phyloP scores from a whole-genome alignment of 2,329 filamentous ascomycete genomes.

The Ilyonectria sp. region DNA sequence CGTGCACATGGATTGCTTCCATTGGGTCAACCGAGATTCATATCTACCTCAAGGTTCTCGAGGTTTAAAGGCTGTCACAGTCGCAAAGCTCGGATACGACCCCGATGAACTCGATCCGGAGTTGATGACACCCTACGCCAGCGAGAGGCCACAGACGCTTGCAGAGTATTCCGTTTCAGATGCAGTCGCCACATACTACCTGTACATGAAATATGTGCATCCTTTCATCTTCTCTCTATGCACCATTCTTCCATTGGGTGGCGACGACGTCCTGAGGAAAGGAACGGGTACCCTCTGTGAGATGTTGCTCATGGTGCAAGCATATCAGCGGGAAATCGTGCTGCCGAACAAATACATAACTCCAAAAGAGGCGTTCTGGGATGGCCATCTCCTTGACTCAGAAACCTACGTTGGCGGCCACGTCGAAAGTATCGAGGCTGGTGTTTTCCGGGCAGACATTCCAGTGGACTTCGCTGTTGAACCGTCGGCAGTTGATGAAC shows the following conservation, averaged over 20 bases:
- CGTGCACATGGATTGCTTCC: conserved; percentile 98
- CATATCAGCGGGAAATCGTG: conserved; percentile 91
- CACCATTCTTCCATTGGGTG: conserved; percentile 93
- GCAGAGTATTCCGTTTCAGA: conserved; percentile 99
- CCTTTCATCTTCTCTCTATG: conserved; percentile 99
- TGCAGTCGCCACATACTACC: conserved; percentile 97
- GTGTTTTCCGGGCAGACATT: conserved; percentile 96
- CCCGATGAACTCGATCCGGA: conserved; percentile 98
- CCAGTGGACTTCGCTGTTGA: conserved; percentile 96
- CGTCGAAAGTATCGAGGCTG: conserved; percentile 98
- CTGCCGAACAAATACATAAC: conserved; percentile 96
- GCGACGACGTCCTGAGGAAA: conserved; percentile 93
- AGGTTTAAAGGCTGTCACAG: conserved; percentile 96
- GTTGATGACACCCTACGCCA: conserved; percentile 94
- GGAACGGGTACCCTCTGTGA: conserved; percentile 99
- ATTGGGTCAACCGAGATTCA: conserved; percentile 99
- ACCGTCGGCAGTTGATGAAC: conserved; percentile 88
- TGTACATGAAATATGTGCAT: conserved; percentile 99
- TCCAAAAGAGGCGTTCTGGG: conserved; percentile 94
- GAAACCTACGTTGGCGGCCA: conserved; percentile 99
- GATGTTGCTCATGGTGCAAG: conserved; percentile 99
- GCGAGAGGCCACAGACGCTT: conserved; percentile 91
- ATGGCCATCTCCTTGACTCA: conserved; percentile 94
- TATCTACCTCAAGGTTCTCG: conserved; percentile 97
- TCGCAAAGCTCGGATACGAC: conserved; percentile 97